phyloP scores from a whole-genome alignment of 495 filamentous ascomycete genomes.

The Talaromyces thailandensis region DNA sequence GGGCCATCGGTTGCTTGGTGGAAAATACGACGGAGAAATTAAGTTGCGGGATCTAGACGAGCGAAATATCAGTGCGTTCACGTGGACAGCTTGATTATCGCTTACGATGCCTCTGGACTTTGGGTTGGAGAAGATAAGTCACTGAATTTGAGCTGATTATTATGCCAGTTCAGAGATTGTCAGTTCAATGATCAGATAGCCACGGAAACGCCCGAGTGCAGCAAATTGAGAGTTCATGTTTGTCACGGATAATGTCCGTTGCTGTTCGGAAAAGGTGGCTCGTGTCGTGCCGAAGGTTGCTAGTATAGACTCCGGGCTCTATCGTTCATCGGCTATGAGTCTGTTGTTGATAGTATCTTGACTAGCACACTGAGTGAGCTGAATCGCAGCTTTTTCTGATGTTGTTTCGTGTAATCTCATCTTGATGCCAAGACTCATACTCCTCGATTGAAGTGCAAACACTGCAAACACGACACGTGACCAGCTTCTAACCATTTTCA shows the following conservation, averaged over 20 bases:
- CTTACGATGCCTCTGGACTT: not conserved
- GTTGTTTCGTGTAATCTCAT: not conserved
- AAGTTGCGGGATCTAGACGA: not conserved
- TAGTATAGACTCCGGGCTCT: not conserved
- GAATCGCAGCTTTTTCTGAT: not conserved
- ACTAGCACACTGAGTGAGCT: not conserved
- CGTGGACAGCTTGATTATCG: not conserved
- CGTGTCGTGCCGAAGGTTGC: not conserved
- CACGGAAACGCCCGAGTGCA: not conserved
- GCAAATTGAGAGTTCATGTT: not conserved
- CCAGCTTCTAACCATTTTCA: not conserved
- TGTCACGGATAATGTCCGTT: not conserved
- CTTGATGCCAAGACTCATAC: not conserved
- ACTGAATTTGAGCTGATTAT: not conserved
- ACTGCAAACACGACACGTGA: slow-evolving; percentile 1
- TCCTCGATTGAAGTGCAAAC: not conserved
- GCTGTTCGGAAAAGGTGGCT: not conserved
- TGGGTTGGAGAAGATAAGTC: not conserved
- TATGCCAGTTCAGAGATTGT: not conserved
- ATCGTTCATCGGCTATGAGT: not conserved
- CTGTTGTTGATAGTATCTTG: not conserved
- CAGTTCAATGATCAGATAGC: not conserved
- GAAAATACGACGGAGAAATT: not conserved
- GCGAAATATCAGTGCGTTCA: not conserved
- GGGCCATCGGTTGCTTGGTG: not conserved